A percentile compares a stretch with the other conserved stretches of the same genome.
These are phyloP conservation scores for Trichomonas gallinae DNA, from an alignment of 208 protist species.

Conservation along the genomic window DNA sequence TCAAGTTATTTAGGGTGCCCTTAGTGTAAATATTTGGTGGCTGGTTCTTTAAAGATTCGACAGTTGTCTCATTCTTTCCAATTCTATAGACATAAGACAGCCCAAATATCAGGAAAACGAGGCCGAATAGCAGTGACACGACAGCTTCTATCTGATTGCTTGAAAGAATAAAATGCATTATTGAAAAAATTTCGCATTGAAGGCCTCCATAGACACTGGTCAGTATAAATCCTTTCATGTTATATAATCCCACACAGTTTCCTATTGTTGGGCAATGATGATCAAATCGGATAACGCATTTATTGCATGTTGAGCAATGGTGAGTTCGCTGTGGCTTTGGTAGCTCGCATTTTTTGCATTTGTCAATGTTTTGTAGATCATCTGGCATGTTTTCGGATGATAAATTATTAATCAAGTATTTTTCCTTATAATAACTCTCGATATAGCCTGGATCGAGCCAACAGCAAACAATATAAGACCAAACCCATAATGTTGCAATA, in stretches of 20 bases:
- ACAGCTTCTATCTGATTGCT: background rate
- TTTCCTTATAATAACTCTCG: background rate
- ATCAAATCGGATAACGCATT: background rate
- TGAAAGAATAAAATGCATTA: background rate
- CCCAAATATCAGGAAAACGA: background rate
- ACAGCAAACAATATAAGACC: background rate
- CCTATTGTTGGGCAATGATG: background rate
- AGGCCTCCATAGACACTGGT: background rate
- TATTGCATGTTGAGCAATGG: background rate
- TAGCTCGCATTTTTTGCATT: background rate
- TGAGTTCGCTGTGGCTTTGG: background rate
- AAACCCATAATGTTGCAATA: background rate
- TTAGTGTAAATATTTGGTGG: background rate
- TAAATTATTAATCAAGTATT: background rate
- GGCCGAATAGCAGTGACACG: background rate
- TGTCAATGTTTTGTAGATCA: background rate
- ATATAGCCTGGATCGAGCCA: background rate
- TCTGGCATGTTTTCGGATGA: background rate
- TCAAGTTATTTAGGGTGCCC: background rate
- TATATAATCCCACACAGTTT: conserved; percentile 13
- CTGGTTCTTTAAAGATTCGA: background rate
- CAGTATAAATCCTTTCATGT: background rate
- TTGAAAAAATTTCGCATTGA: background rate
- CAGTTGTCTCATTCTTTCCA: background rate
- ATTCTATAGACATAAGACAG: background rate